Conservation (phyloP, 2,329 filamentous ascomycete genomes). For the Apiospora sp. region DNA sequence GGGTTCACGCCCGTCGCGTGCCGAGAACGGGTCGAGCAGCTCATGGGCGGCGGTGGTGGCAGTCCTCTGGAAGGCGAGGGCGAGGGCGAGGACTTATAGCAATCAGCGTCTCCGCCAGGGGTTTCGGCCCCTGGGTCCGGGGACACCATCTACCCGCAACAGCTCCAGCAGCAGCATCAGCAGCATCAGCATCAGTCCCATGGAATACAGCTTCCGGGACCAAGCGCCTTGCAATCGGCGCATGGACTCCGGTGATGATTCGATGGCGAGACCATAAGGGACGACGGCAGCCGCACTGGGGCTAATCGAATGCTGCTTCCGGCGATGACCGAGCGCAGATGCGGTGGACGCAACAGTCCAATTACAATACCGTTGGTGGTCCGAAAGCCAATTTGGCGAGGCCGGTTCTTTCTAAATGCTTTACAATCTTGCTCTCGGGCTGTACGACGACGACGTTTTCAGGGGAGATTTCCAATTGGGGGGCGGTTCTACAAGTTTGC, state of each 20-base stretch:
- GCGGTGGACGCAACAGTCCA: neutral
- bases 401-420: slow-evolving; percentile 11
- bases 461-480: neutral
- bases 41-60: slow-evolving; percentile 53
- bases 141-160: slow-evolving; percentile 56
- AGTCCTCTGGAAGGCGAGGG: slow-evolving; percentile 42
- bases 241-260: slow-evolving; percentile 7
- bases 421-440: slow-evolving; percentile 1
- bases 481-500: neutral
- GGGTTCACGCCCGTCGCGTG: slow-evolving; percentile 90
- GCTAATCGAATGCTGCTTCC: neutral
- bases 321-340: neutral
- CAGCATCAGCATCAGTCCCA: slow-evolving; percentile 25
- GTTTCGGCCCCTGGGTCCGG: slow-evolving; percentile 53
- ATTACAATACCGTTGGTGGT: neutral
- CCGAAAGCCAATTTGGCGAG: neutral
- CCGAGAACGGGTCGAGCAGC: slow-evolving; percentile 77
- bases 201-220: neutral
- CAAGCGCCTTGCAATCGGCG: slow-evolving; percentile 1
- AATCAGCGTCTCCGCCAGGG: slow-evolving; percentile 62
- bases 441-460: slow-evolving; percentile 16
- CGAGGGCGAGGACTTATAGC: slow-evolving; percentile 56
- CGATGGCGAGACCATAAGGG: neutral
- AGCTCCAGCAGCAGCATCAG: slow-evolving; percentile 37
- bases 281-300: neutral